These are phyloP conservation scores for Microsporum ferrugineum DNA, from an alignment of 2,329 filamentous ascomycete genomes.

Conservation along the genomic window DNA sequence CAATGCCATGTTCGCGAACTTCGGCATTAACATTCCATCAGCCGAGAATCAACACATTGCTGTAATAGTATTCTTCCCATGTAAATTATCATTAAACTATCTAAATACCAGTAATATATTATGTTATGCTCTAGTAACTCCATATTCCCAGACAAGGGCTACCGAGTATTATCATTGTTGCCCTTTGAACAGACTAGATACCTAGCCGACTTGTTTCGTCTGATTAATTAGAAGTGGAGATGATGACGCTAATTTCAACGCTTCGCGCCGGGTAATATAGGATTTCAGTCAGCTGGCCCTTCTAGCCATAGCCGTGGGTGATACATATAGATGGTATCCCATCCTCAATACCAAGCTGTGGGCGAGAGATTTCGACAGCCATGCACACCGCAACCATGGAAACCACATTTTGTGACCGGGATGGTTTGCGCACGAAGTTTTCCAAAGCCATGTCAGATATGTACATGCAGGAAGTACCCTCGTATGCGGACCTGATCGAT, in stretches of 20 bases:
- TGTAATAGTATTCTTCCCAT: not conserved
- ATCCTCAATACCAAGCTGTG: too few species aligned
- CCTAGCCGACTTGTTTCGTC: not conserved
- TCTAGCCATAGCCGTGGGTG: not conserved
- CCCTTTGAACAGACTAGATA: not conserved
- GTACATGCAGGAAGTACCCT: conserved; percentile 26
- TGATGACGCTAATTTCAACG: not conserved
- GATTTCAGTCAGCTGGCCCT: not conserved
- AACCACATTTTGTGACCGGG: conserved; percentile 10
- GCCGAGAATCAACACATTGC: not conserved
- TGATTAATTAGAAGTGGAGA: not conserved
- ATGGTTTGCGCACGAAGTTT: conserved; percentile 22
- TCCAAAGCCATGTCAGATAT: conserved; percentile 26
- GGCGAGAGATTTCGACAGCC: not conserved
- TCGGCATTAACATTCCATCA: not conserved
- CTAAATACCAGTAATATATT: too few species aligned
- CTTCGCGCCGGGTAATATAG: not conserved
- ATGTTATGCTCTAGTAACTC: too few species aligned
- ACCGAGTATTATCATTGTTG: too few species aligned
- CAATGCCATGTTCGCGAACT: not conserved
- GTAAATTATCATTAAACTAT: too few species aligned
- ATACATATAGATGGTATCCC: not conserved
- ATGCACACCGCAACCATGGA: not conserved
- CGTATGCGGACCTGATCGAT: conserved; percentile 24
- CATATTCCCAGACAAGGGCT: too few species aligned